Base-by-base conservation (phyloP, 2,329 filamentous ascomycete genomes). In the Monilinia laxa region DNA sequence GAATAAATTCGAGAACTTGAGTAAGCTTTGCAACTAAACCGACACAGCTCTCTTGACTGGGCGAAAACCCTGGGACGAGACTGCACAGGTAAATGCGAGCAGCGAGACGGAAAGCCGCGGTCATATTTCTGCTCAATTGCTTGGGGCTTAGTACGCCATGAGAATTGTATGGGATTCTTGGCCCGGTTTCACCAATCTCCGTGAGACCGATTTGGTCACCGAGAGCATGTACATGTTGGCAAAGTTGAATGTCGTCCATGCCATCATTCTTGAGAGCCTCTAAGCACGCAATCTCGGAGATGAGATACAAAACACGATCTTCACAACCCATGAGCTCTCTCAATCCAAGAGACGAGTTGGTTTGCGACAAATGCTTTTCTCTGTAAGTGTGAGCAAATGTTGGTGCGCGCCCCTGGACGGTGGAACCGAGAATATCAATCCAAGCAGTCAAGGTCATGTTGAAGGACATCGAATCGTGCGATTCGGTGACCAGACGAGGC, bases 81-180 rank as follows among this genome's bases (percentile, higher is more conserved):
- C 91, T 93, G 87, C 93, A 97, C n/a, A 98, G 88, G 80, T 97
- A 97, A 80, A 99, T 93, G 75, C 94, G 90, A 3, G 94, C 93
- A 2, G 94, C 94, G 64, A 96, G 82, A 74, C 94, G 91, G 86
- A 96, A 99, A 54, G 96, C 88, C 52, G 89, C 85, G 0, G 93
- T 96, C 79, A 98, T 92, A 82, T 96, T 97, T 78, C 86, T 88
- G 76, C 89, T 90, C 70, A 98, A 85, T 78, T 96, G 90, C 75
- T 90, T 91, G 3, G 93, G 90, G 66, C 89, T 89, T 71, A 97
- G 85, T 57, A 88, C 87, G 67, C 92, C 92, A 68, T 89, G 90
- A 69, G 85, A 82, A 70, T 87, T 87, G 81, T 81, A 91, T 68
- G 81, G 84, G 77, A 82, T 83, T 79, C 80, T 86, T 75, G 82